Conservation (phyloP, 2,329 filamentous ascomycete species). For the Macroventuria anomochaeta region DNA sequence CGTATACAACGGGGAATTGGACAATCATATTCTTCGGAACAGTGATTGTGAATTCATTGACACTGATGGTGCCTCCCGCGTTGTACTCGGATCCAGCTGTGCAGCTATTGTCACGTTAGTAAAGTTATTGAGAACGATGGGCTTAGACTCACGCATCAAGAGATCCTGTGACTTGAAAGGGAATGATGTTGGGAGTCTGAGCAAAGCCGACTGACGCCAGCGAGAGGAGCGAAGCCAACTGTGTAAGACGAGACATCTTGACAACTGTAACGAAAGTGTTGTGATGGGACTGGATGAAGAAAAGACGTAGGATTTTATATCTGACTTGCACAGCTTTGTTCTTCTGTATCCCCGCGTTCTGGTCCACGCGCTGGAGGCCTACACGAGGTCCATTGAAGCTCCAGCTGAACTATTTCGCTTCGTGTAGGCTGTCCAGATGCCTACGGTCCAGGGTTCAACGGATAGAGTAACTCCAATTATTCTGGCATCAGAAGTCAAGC, state of each 20-base stretch:
- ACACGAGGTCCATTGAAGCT: neutral
- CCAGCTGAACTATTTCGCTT: conserved; percentile 6
- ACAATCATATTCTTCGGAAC: conserved; percentile 60
- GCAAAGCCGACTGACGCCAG: conserved; percentile 28
- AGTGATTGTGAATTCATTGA: conserved; percentile 55
- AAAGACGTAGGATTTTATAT: conserved; percentile 16
- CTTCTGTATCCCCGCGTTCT: neutral
- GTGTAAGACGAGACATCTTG: conserved; percentile 29
- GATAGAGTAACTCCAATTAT: conserved; percentile 4
- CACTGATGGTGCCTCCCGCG: conserved; percentile 54
- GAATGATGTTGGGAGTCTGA: conserved; percentile 31
- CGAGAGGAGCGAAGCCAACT: conserved; percentile 24
- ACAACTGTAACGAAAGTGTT: neutral
- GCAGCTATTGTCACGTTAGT: conserved; percentile 25
- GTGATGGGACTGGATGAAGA: neutral
- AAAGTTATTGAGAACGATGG: neutral
- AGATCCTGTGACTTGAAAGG: conserved; percentile 37
- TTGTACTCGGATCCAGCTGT: conserved; percentile 46
- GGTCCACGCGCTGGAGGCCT: conserved; percentile 1
- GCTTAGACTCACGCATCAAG: conserved; percentile 33
- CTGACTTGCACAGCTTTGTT: neutral
- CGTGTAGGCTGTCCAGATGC: conserved; percentile 11
- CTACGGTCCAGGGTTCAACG: neutral
- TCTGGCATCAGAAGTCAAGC: neutral
- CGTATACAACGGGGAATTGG: conserved; percentile 56